Evolutionary conservation across 2,329 filamentous ascomycete species (phyloP), one percentile per base, ranked within the genome.

Genomic region (Calonectria pseudoreteaudii): DNA sequence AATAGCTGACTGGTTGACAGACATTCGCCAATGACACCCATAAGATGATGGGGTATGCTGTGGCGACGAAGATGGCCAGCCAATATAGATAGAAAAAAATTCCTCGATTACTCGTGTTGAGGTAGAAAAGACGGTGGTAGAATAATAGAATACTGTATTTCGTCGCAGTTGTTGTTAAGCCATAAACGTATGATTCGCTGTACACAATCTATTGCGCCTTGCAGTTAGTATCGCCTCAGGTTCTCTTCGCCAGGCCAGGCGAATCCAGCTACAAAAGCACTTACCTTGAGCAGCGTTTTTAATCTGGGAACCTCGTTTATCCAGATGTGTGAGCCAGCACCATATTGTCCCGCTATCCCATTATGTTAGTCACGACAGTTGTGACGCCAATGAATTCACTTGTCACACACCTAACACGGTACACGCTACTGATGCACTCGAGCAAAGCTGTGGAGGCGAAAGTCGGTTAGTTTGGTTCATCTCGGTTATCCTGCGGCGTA

Each of bases 311-410:
- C 30, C 6, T 66, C 20, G 28, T 68, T 62, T n/a, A 38, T 50
- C 73, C 73, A 74, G 31, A 72, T 52, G 26, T 74, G 73, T 20
- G 71, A 65, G 10, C 73, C 66, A n/a, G 73, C 73, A 23, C 73
- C 73, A 58, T 66, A 52, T 0, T 28, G 47, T 23, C 73, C 73
- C 28, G 72, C 72, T 74, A 38, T 4, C 0, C 9, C 13, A 28
- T 28, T 11, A 44, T 28, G 11, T 14, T 13, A 23, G 31, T 14
- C 20, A 47, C 41, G 20, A 11, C 7, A 20, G 20, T 4, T 20
- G 7, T n/a, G 41, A 50, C 26, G 6, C 23, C 3, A 3, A 14
- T 18, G 34, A 47, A 26, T n/a, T 18, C 2, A 11, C 10, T n/a
- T 41, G 16, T 47, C n/a, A 20, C 66, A 34, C 53, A 74, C 68